Conservation (phyloP, 2,329 filamentous ascomycete genomes). For the Cladorrhinum sp. region DNA sequence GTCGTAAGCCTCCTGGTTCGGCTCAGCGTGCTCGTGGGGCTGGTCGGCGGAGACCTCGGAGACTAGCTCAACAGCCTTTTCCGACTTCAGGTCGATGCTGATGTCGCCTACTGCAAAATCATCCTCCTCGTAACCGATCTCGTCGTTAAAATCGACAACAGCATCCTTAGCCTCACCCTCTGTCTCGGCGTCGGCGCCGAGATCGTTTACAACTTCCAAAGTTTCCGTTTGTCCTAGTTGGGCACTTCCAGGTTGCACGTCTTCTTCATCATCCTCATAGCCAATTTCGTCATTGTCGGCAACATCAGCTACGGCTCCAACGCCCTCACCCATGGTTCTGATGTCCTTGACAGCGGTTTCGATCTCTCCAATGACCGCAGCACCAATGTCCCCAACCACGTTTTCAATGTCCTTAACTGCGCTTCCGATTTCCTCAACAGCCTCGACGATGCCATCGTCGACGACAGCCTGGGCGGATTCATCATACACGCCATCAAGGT, state of each 20-base stretch:
- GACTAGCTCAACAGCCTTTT: background rate
- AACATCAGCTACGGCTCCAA: background rate
- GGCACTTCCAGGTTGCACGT: background rate
- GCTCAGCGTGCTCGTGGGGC: background rate
- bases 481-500: constrained; percentile 28
- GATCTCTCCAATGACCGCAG: background rate
- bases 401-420: background rate
- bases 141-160: constrained; percentile 30
- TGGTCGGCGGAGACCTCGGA: background rate
- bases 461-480: constrained; percentile 9
- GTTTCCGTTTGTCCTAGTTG: background rate
- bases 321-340: background rate
- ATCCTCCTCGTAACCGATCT: constrained; percentile 39
- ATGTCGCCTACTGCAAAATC: constrained; percentile 4
- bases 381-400: too few species aligned
- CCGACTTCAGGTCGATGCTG: background rate
- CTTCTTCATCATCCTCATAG: constrained; percentile 22
- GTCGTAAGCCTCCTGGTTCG: background rate
- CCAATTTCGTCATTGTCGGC: constrained; percentile 12
- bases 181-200: background rate
- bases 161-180: background rate
- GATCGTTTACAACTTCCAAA: background rate
- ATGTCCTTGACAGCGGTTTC: background rate
- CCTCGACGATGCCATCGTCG: background rate
- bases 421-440: background rate